A percentile compares a stretch with the other conserved stretches of the same genome.
phyloP scores from a whole-genome alignment of 2,329 filamentous ascomycete species.

The Alternaria alternata region DNA sequence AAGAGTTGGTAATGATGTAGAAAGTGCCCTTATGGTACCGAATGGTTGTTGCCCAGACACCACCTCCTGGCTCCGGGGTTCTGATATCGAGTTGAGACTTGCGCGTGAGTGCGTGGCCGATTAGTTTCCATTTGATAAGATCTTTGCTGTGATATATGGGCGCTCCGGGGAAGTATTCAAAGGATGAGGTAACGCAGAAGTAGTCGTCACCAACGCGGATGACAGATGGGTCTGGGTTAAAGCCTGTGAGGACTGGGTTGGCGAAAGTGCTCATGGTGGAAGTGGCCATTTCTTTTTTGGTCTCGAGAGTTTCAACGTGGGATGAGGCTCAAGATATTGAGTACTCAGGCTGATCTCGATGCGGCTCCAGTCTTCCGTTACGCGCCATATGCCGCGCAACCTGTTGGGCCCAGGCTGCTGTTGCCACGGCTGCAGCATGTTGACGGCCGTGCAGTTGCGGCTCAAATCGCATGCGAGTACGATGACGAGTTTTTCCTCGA shows the following conservation, averaged over 20 bases:
- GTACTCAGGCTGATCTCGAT: background rate
- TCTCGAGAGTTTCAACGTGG: background rate
- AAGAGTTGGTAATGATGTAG: slow-evolving; percentile 37
- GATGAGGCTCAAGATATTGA: background rate
- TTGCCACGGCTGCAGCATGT: background rate
- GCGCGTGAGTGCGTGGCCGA: slow-evolving; percentile 49
- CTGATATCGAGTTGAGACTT: slow-evolving; percentile 47
- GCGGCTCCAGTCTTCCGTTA: background rate
- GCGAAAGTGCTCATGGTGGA: slow-evolving; percentile 5
- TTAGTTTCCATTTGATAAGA: slow-evolving; percentile 60
- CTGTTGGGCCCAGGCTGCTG: background rate
- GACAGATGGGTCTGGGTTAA: slow-evolving; percentile 60
- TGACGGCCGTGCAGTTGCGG: background rate
- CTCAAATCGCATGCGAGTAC: background rate
- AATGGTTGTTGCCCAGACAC: slow-evolving; percentile 34
- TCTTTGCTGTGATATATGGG: slow-evolving; percentile 62
- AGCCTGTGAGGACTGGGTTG: slow-evolving; percentile 45
- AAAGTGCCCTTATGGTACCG: slow-evolving; percentile 25
- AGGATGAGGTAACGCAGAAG: slow-evolving; percentile 61
- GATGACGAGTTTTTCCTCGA: slow-evolving; percentile 10
- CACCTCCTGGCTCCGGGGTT: slow-evolving; percentile 36
- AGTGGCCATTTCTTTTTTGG: background rate
- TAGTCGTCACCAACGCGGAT: slow-evolving; percentile 53
- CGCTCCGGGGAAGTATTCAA: slow-evolving; percentile 61
- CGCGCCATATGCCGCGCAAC: background rate